Evolutionary conservation across 2,329 filamentous ascomycete species (phyloP), one percentile per base, ranked within the genome.

Genomic region (Nothophaeocryptopus gaeumannii): DNA sequence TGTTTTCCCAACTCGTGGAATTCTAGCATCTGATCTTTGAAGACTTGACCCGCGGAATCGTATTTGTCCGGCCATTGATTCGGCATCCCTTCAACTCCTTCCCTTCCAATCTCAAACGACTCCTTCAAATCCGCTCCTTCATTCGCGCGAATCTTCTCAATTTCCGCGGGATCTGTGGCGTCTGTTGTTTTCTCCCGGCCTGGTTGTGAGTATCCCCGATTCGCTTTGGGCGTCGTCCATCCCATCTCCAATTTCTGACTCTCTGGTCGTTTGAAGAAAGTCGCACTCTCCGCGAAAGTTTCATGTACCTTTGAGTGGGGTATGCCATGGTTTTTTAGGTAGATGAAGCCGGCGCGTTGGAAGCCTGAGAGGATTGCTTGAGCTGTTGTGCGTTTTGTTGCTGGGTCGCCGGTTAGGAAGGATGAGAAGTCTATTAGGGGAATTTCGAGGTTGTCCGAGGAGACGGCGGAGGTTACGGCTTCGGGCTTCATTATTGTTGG

Each of bases 331-430:
- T 92, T 88, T 61, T 84, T 84, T 34, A 95, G 81, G 71, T 96
- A 96, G 56, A 96, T 81, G 75, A 96, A 96, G 50, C 91, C 91
- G 2, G 90, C 87, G 1, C 80, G 85, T 62, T 90, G 86, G 74
- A 96, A 95, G 36, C 88, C 90, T 45, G 82, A 66, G 10, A 92
- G 82, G 59, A 96, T 84, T 35, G 85, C 81, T 45, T 82, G 71
- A 15, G 89, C 90, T 1, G 87, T 67, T 5, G 54, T 51, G 10
- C 50, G 51, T 33, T 58, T 60, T 4, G 58, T 59, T 36, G 85
- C 80, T 15, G 45, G 43, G 47, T 82, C 71, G 32, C 88, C 89
- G 2, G 47, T 40, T 31, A 86, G 78, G 68, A 91, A 92, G 40
- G 77, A 75, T 13, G 79, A 81, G 67, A 92, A 89, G 75, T 92